These are phyloP conservation scores for Maudiozyma turicensis DNA, from an alignment of 805 yeast genomes.

Conservation along the genomic window DNA sequence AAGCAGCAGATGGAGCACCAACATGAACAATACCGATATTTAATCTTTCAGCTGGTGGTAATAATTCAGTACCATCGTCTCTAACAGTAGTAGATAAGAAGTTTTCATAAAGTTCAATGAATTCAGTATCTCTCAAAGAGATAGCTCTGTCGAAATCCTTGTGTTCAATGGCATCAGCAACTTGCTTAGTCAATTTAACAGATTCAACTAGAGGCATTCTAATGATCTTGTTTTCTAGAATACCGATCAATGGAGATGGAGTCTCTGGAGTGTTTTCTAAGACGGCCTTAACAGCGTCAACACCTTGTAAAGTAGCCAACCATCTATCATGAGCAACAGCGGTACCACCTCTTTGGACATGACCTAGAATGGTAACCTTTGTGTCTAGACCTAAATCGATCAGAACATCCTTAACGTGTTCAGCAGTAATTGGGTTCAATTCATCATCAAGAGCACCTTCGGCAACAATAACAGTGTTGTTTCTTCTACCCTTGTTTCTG, in stretches of 20 bases:
- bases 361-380: constrained; percentile 90
- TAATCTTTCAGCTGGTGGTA: constrained; percentile 53
- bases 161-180: constrained; percentile 73
- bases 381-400: constrained; percentile 86
- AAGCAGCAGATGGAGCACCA: constrained; percentile 97
- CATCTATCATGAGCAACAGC: constrained; percentile 93
- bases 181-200: constrained; percentile 76
- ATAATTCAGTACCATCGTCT: constrained; percentile 50
- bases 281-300: constrained; percentile 92
- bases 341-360: constrained; percentile 97
- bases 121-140: constrained; percentile 77
- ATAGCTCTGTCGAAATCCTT: constrained; percentile 84
- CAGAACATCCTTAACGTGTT: constrained; percentile 71
- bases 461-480: constrained; percentile 92
- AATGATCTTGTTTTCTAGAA: constrained; percentile 76
- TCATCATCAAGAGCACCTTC: constrained; percentile 91
- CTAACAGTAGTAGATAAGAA: constrained; percentile 60
- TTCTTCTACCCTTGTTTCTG: constrained; percentile 80
- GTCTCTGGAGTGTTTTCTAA: constrained; percentile 78
- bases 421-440: constrained; percentile 70
- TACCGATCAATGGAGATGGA: constrained; percentile 91
- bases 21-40: constrained; percentile 81
- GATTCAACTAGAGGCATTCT: constrained; percentile 85
- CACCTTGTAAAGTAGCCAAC: constrained; percentile 93
- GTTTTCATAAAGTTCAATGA: constrained; percentile 67